These are phyloP conservation scores for Clarireedia paspali DNA, from an alignment of 2,329 filamentous ascomycete genomes.

Conservation along the genomic window DNA sequence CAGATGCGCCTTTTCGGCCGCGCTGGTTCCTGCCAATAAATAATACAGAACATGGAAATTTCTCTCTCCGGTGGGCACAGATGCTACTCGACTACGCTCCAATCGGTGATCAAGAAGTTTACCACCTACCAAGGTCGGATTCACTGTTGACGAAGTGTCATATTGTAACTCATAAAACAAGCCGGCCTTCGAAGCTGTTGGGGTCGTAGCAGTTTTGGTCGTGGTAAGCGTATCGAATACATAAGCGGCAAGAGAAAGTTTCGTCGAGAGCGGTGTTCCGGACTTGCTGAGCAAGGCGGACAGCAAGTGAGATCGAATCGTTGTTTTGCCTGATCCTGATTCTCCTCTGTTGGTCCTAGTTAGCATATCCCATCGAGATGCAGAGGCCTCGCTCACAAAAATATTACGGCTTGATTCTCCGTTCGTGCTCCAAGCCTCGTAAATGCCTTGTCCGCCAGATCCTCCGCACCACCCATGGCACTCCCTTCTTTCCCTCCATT, in stretches of 20 bases:
- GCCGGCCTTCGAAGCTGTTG: constrained; percentile 90
- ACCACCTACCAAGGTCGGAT: constrained; percentile 83
- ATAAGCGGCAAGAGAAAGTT: constrained; percentile 87
- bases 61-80: constrained; percentile 89
- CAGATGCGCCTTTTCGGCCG: constrained; percentile 82
- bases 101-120: constrained; percentile 91
- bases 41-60: constrained; percentile 98
- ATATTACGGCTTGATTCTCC: constrained; percentile 89
- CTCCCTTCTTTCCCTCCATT: constrained; percentile 90
- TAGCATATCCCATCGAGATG: constrained; percentile 1
- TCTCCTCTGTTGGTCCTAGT: constrained; percentile 59
- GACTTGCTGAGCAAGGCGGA: constrained; percentile 82
- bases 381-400: constrained; percentile 52
- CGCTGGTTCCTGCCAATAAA: constrained; percentile 82
- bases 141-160: constrained; percentile 76
- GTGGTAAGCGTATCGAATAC: constrained; percentile 95
- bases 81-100: constrained; percentile 82
- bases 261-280: constrained; percentile 85
- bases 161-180: constrained; percentile 96
- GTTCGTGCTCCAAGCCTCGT: constrained; percentile 77
- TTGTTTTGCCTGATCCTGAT: constrained; percentile 94
- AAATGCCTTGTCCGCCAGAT: constrained; percentile 81
- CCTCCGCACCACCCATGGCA: constrained; percentile 86
- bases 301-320: constrained; percentile 80
- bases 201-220: constrained; percentile 92